Base-by-base conservation (phyloP, 306 rosid genomes). In the Acacia melanoxylon region DNA sequence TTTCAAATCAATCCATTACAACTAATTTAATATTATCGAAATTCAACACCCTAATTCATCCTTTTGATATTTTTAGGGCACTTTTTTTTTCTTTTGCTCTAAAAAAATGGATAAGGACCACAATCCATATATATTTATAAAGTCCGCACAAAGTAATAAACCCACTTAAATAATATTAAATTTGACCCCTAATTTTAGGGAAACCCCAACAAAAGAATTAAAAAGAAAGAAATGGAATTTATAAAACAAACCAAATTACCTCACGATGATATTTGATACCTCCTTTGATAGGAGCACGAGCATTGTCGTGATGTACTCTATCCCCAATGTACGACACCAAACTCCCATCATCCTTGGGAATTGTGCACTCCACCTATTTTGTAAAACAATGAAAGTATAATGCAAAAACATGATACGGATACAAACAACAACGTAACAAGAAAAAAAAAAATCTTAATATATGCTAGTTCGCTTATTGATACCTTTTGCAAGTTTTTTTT, bases 211-310 rank as follows among this genome's bases (percentile, higher is more conserved):
- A 31, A 22, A 68, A 11, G 7, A 49, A 33, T 77, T 10, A 56
- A 45, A 41, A 67, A 46, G 16, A 37, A 12, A 12, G 16, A 11
- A 68, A 68, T 7, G 19, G 4, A 15, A 0, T 8, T 0, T 12
- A 10, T 7, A 8, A 4, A 10, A 70, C 46, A 42, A 10, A 42
- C 1, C 2, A 42, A 29, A 41, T 45, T 15, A 91, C 93, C 93
- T 91, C 95, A 44, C 85, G 90, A 86, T 91, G 95, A 41, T 65
- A 89, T 86, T 91, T 83, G 84, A 89, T 89, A 52, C 95, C 95
- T 77, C 95, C 93, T 68, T 91, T 91, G 93, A 91, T 91, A 17
- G 95, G 93, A 8, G 91, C 95, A 81, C 93, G 89, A 69, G 95
- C 91, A 80, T 91, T 91, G 54, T 91, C 95, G 79, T 91, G 95